These are phyloP conservation scores for Ceratobasidium sp. DNA, from an alignment of 1,284 basidiomycete genomes.

Conservation along the genomic window DNA sequence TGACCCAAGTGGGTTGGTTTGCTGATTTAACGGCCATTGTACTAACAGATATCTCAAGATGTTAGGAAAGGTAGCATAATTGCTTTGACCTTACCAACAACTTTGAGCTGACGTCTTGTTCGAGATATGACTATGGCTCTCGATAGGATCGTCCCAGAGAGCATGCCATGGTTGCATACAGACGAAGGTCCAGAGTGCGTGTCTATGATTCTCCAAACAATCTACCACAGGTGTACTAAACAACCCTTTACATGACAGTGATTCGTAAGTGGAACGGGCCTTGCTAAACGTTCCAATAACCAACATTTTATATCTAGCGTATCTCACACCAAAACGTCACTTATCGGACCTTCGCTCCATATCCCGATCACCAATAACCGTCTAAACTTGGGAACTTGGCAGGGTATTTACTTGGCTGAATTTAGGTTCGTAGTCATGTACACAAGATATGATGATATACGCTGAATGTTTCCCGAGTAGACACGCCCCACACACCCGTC, in stretches of 20 bases:
- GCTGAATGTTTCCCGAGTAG: constrained; percentile 7
- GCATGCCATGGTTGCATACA: constrained; percentile 82
- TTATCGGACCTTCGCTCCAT: constrained; percentile 79
- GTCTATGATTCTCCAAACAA: constrained; percentile 1
- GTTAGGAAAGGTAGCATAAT: constrained; percentile 52
- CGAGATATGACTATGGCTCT: constrained; percentile 84
- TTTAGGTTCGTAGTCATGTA: constrained; percentile 58
- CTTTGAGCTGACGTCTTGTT: constrained; percentile 38
- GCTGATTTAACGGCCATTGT: constrained; percentile 7
- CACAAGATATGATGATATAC: too few species aligned
- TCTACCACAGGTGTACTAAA: not conserved
- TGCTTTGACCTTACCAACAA: constrained; percentile 22
- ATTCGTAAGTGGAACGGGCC: constrained; percentile 62
- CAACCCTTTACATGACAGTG: constrained; percentile 51
- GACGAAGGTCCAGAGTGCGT: constrained; percentile 88
- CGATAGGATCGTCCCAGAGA: constrained; percentile 86
- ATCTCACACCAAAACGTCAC: constrained; percentile 89
- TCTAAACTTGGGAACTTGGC: constrained; percentile 30
- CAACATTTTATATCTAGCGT: constrained; percentile 57
- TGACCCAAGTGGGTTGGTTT: constrained; percentile 72
- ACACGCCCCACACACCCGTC: constrained; percentile 65
- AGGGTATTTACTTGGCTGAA: constrained; percentile 82
- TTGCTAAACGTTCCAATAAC: constrained; percentile 11
- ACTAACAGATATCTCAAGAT: constrained; percentile 48
- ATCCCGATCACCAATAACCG: constrained; percentile 23